A percentile compares a stretch with the other conserved stretches of the same genome.
Conservation (phyloP, 495 filamentous ascomycete genomes). For the Aspergillus nanangensis region DNA sequence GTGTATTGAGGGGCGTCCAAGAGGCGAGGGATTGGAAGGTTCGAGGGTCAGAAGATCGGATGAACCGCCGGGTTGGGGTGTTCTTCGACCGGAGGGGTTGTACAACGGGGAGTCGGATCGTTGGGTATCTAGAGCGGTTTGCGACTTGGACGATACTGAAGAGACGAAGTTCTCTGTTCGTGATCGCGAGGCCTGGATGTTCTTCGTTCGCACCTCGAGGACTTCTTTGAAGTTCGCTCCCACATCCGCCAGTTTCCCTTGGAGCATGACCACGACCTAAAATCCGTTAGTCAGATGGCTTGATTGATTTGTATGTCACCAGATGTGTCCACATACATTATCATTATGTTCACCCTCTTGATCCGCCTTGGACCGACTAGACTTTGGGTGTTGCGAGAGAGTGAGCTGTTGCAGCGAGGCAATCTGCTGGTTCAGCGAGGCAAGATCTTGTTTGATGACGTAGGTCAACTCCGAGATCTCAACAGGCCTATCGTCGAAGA, state of each 20-base stretch:
- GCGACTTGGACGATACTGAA: constrained; percentile 76
- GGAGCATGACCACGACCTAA: constrained; percentile 77
- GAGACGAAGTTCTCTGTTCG: constrained; percentile 96
- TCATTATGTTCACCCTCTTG: constrained; percentile 97
- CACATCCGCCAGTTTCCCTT: constrained; percentile 93
- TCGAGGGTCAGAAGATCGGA: constrained; percentile 83
- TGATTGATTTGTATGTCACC: neutral
- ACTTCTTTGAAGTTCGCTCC: constrained; percentile 95
- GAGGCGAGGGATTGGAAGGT: constrained; percentile 56
- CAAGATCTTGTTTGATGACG: constrained; percentile 96
- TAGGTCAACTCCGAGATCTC: constrained; percentile 96
- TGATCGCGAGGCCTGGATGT: constrained; percentile 89
- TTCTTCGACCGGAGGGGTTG: constrained; percentile 66
- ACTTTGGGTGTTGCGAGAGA: constrained; percentile 66
- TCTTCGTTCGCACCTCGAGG: constrained; percentile 93
- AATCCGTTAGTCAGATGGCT: constrained; percentile 13
- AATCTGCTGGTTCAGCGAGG: constrained; percentile 83
- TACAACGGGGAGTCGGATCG: constrained; percentile 79
- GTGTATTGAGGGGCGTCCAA: constrained; percentile 47
- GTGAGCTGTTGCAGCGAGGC: constrained; percentile 70
- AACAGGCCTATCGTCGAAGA: constrained; percentile 94
- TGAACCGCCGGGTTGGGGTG: constrained; percentile 53
- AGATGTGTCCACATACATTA: constrained; percentile 51
- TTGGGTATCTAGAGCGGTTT: constrained; percentile 52
- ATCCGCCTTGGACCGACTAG: constrained; percentile 48